Evolutionary conservation across 2,329 filamentous ascomycete genomes (phyloP).

Genomic region (Pyricularia pennisetigena): DNA sequence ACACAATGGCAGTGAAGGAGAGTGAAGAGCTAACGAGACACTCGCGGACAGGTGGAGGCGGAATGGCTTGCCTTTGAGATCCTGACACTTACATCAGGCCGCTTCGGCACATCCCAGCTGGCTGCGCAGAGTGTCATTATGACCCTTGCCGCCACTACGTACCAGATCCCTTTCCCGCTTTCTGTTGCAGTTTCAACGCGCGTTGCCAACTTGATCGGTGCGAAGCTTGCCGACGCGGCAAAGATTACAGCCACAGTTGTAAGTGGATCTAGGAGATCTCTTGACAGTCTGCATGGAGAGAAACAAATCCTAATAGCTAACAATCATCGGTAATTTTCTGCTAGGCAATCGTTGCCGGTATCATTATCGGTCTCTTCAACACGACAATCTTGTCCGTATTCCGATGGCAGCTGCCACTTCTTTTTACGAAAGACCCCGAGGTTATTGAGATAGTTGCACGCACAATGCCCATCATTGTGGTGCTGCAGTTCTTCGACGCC

Average conservation of each 20-base stretch:
- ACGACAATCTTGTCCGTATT: constrained; percentile 58
- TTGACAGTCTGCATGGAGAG: neutral
- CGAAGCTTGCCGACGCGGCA: constrained; percentile 70
- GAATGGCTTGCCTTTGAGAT: constrained; percentile 93
- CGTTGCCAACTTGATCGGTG: constrained; percentile 86
- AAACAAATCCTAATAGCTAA: neutral
- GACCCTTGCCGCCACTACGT: constrained; percentile 70
- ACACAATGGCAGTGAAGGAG: neutral
- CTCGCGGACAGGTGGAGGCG: constrained; percentile 55
- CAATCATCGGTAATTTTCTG: neutral
- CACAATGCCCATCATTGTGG: constrained; percentile 70
- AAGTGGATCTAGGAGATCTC: constrained; percentile 15
- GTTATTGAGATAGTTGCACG: constrained; percentile 59
- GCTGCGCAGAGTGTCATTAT: constrained; percentile 82
- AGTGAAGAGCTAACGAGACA: neutral
- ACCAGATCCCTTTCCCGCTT: constrained; percentile 86
- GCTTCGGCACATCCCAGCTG: constrained; percentile 68
- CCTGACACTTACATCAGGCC: constrained; percentile 71
- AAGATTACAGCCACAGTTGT: constrained; percentile 72
- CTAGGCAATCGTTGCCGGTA: constrained; percentile 50
- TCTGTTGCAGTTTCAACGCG: constrained; percentile 82
- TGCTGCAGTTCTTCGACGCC: constrained; percentile 86
- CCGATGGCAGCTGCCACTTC: constrained; percentile 61
- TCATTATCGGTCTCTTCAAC: constrained; percentile 71
- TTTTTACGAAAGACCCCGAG: constrained; percentile 67